phyloP scores from a whole-genome alignment of 139 green algal species.

The Astrephomene gubernaculifera region DNA sequence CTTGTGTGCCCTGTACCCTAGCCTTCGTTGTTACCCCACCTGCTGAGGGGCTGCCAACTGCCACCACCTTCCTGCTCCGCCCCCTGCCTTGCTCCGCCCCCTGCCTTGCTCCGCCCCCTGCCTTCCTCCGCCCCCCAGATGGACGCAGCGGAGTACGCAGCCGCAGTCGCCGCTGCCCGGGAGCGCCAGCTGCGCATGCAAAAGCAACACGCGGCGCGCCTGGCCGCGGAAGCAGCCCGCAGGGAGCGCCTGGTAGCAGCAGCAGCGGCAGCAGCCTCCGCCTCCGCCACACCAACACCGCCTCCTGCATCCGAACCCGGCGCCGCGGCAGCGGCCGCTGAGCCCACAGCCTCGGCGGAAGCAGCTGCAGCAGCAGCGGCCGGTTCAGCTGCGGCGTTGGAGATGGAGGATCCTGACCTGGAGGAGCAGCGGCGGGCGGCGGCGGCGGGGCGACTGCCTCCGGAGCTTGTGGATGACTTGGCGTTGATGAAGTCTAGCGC shows the following conservation, averaged over 20 bases:
- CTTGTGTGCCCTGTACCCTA: no score
- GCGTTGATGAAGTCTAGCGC: slow-evolving; percentile 7
- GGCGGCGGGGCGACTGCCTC: slow-evolving; percentile 3
- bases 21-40: no score
- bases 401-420: slow-evolving; percentile 10
- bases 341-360: not conserved
- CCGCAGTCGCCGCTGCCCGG: not conserved
- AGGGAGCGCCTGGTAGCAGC: not conserved
- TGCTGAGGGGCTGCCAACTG: no score
- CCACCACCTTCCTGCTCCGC: no score
- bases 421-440: slow-evolving; percentile 32
- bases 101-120: no score
- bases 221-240: slow-evolving; percentile 11
- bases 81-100: no score
- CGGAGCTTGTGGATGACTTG: slow-evolving; percentile 16
- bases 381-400: not conserved
- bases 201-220: slow-evolving; percentile 21
- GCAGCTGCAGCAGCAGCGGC: not conserved
- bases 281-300: not conserved
- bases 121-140: no score
- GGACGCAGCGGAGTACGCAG: not conserved
- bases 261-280: not conserved
- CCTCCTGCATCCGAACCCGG: not conserved
- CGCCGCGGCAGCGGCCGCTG: not conserved
- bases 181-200: slow-evolving; percentile 13